A percentile compares a stretch with the other conserved stretches of the same genome.
These are phyloP conservation scores for Podila horticola DNA, from an alignment of 192 early-diverging fungal species.

Conservation along the genomic window DNA sequence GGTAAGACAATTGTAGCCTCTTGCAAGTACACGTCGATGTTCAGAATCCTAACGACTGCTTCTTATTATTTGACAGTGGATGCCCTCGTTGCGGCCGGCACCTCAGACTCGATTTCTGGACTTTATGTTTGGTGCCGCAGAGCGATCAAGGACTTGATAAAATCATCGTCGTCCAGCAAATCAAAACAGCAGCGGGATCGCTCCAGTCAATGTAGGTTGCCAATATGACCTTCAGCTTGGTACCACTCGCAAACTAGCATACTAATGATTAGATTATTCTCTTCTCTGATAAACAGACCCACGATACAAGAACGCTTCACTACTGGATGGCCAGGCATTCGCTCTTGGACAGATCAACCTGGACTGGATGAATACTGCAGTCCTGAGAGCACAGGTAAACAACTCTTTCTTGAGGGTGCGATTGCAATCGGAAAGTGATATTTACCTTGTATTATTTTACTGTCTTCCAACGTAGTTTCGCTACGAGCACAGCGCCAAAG, in stretches of 20 bases:
- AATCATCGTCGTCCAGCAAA: slow-evolving; percentile 16
- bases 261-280: too few species aligned
- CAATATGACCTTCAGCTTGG: neutral
- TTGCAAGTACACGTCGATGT: neutral
- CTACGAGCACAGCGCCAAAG: slow-evolving; percentile 35
- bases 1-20: slow-evolving; percentile 21
- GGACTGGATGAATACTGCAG: slow-evolving; percentile 46
- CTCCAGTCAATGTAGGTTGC: slow-evolving; percentile 32
- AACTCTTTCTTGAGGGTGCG: neutral
- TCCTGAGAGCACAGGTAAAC: slow-evolving; percentile 28
- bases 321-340: slow-evolving; percentile 32
- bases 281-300: slow-evolving; percentile 12
- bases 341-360: slow-evolving; percentile 37
- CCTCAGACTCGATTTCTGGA: slow-evolving; percentile 49
- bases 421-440: too few species aligned
- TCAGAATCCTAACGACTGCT: neutral
- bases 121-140: slow-evolving; percentile 51
- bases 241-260: neutral
- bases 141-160: slow-evolving; percentile 47
- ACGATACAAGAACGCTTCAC: slow-evolving; percentile 29
- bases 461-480: slow-evolving; percentile 12
- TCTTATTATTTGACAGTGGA: slow-evolving; percentile 29
- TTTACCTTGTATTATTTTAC: too few species aligned
- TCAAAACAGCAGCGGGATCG: slow-evolving; percentile 40
- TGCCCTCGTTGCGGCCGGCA: slow-evolving; percentile 25